phyloP scores from a whole-genome alignment of 139 green algal genomes.

The Dunaliella primolecta region DNA sequence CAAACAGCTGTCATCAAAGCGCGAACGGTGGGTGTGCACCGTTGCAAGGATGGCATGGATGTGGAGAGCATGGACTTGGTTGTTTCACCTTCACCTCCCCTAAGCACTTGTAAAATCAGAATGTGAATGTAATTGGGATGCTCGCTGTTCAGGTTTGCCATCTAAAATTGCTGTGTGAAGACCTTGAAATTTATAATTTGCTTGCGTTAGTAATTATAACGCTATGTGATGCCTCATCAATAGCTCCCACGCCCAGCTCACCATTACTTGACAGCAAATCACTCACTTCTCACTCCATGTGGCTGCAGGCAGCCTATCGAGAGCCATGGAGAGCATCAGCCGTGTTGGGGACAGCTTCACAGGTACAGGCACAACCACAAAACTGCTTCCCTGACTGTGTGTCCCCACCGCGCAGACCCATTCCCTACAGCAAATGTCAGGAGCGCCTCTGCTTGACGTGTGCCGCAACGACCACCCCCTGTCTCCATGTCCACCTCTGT shows the following conservation, averaged over 20 bases:
- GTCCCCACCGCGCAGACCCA: no score
- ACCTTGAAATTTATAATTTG: background rate
- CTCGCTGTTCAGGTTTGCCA: background rate
- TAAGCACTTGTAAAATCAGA: background rate
- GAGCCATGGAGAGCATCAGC: background rate
- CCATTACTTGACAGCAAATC: no score
- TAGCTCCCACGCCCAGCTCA: no score
- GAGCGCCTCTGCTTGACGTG: no score
- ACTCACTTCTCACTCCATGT: no score
- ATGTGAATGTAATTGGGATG: background rate
- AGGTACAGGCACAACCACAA: background rate
- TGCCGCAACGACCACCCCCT: no score
- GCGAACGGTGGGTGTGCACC: background rate
- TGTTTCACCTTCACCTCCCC: no score
- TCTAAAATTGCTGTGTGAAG: background rate
- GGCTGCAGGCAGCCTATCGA: background rate
- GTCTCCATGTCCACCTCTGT: no score
- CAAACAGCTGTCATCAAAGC: background rate
- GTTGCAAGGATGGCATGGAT: background rate
- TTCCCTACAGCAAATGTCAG: no score
- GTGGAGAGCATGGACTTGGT: no score
- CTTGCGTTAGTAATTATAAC: background rate
- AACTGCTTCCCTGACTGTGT: no score
- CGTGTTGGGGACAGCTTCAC: background rate
- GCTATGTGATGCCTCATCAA: background rate